Percentiles rank a stretch among this genome's conserved stretches.
These are phyloP conservation scores for Medicago truncatula DNA, from an alignment of 306 rosid species.

Conservation along the genomic window DNA sequence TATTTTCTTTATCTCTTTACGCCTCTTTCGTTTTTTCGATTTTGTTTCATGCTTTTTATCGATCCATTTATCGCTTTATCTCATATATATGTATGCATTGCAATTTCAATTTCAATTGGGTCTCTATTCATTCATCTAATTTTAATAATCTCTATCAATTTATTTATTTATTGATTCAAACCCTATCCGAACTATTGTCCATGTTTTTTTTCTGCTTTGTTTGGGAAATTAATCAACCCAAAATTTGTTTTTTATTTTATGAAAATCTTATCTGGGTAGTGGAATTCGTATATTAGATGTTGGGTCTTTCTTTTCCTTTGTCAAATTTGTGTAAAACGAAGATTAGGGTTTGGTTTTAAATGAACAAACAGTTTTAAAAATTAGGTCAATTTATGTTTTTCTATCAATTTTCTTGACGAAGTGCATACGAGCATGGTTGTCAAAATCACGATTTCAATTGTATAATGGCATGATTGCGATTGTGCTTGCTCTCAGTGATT, in stretches of 20 bases:
- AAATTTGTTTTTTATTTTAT: background rate
- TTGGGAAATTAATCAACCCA: background rate
- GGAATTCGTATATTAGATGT: background rate
- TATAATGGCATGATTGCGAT: background rate
- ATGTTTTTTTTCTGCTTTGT: background rate
- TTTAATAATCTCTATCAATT: background rate
- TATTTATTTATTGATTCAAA: background rate
- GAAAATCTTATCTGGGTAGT: background rate
- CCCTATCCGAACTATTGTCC: background rate
- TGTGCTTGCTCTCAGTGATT: background rate
- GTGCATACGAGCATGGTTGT: background rate
- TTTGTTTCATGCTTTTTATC: background rate
- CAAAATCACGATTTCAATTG: background rate
- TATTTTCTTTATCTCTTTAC: background rate
- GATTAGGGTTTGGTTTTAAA: constrained; percentile 46
- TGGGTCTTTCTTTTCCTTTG: constrained; percentile 9
- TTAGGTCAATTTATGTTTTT: background rate
- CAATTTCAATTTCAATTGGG: background rate
- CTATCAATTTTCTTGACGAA: background rate
- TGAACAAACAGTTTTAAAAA: background rate
- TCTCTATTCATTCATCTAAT: background rate
- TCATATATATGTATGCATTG: background rate
- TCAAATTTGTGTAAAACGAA: constrained; percentile 21
- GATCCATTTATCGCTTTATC: background rate
- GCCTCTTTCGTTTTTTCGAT: background rate